These are phyloP conservation scores for Dactylella cylindrospora DNA, from an alignment of 2,329 filamentous ascomycete genomes.

Conservation along the genomic window DNA sequence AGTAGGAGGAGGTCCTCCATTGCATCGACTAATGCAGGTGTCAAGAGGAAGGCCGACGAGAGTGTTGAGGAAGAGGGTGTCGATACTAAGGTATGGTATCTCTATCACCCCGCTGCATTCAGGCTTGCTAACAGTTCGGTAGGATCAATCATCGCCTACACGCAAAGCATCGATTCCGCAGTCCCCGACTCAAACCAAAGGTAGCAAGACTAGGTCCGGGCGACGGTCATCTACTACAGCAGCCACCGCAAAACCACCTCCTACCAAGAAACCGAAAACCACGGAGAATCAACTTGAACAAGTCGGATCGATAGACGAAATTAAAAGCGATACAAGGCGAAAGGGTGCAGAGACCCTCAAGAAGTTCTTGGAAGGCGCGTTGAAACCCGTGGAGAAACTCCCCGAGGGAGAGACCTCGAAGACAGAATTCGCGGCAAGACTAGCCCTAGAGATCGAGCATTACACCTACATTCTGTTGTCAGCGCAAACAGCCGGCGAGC, in stretches of 20 bases:
- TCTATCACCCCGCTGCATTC: too few relatives aligned
- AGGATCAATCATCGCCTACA: constrained; percentile 30
- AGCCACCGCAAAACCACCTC: constrained; percentile 14
- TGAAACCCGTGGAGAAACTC: constrained; percentile 30
- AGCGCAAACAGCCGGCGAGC: constrained; percentile 56
- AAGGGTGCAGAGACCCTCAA: constrained; percentile 31
- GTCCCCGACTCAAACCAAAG: constrained; percentile 28
- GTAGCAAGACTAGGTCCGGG: constrained; percentile 24
- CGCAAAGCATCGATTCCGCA: constrained; percentile 28
- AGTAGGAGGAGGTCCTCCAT: constrained; percentile 17
- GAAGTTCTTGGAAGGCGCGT: constrained; percentile 26
- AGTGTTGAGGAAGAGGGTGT: constrained; percentile 28
- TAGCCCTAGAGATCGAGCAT: constrained; percentile 79
- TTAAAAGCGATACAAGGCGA: constrained; percentile 33
- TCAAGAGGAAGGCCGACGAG: constrained; percentile 38
- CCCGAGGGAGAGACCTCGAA: constrained; percentile 35
- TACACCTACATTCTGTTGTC: constrained; percentile 61
- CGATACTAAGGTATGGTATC: constrained; percentile 20
- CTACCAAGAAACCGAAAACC: constrained; percentile 40
- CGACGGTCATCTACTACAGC: constrained; percentile 18
- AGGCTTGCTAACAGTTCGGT: constrained; percentile 4
- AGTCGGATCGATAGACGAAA: constrained; percentile 12
- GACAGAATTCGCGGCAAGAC: constrained; percentile 51
- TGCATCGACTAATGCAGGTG: constrained; percentile 10
- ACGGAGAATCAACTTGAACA: constrained; percentile 37